Conservation (phyloP, 2,329 filamentous ascomycete genomes). For the Colletotrichum lini region DNA sequence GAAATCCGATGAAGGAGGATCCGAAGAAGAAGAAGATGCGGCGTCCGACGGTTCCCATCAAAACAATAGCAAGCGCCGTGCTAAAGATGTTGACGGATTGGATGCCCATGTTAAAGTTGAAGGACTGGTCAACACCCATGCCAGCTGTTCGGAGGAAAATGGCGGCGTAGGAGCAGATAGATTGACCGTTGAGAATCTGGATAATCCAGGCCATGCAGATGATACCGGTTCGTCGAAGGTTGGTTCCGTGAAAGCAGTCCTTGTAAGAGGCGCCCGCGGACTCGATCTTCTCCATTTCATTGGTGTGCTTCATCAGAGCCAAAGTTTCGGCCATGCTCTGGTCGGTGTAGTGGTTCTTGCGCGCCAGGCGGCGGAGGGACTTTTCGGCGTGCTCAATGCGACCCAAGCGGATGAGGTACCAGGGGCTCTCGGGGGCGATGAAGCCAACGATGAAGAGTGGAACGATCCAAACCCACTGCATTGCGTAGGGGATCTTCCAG, state of each 20-base stretch:
- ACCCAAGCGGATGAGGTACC: constrained; percentile 64
- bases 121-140: constrained; percentile 58
- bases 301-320: constrained; percentile 58
- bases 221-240: constrained; percentile 52
- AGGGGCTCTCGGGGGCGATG: constrained; percentile 65
- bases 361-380: constrained; percentile 52
- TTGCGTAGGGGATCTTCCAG: constrained; percentile 53
- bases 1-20: constrained; percentile 52
- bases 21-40: constrained; percentile 58
- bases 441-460: constrained; percentile 60
- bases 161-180: constrained; percentile 66
- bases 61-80: constrained; percentile 56
- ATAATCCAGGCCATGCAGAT: constrained; percentile 50
- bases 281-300: constrained; percentile 53
- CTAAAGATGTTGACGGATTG: constrained; percentile 60
- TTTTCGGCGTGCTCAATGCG: constrained; percentile 56
- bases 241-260: constrained; percentile 56
- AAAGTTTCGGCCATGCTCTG: constrained; percentile 56
- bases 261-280: constrained; percentile 51
- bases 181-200: constrained; percentile 52
- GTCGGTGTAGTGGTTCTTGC: constrained; percentile 53
- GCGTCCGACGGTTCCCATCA: constrained; percentile 56
- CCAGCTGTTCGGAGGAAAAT: constrained; percentile 67
- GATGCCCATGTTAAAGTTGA: constrained; percentile 63
- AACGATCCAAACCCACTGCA: constrained; percentile 66